Evolutionary conservation across 2,329 filamentous ascomycete species (phyloP), one percentile per base, ranked within the genome.

Genomic region (Stemphylium beticola): DNA sequence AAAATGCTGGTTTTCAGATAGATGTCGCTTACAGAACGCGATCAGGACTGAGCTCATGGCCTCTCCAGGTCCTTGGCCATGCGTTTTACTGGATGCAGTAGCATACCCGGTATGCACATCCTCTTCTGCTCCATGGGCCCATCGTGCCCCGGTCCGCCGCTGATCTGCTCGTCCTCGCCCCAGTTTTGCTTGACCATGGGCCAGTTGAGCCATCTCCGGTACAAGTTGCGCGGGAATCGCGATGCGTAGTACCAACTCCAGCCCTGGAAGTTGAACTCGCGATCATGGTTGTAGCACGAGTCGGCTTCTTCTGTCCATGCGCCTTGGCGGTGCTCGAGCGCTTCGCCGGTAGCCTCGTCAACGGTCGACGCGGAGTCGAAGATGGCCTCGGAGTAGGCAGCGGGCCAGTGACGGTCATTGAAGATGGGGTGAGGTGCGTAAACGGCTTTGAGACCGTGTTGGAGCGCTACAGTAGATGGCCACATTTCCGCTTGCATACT

Each of bases 401-500:
- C 83, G 0, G 92, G 92, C 93, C 93, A 98, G 66, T 86, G 84
- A 51, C 93, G 87, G 75, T 96, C 93, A 14, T 93, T 85, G 72
- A 89, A 98, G 50, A 96, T 83, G 1, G 93, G 91, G 68, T 98
- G 93, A 1, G 93, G 93, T 2, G 88, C 92, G 62, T 89, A 96
- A 12, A 97, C 92, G 33, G 91, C 92, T 79, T 97, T 98, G 78
- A 91, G 87, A 10, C 93, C 93, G 73, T 97, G 93, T 56, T 97
- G 93, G 9, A 98, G 82, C 1, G 93, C 91, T 1, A 91, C 87
- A 0, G 90, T 95, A 1, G 89, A 88, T 0, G 93, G 91, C 92
- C 92, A 97, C 93, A 97, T 97, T 76, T 98, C 93, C 0, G 92
- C 91, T 73, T 96, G 96, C 79, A 95, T 96, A 61, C 91, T 90